Conservation (phyloP, 1,284 basidiomycete genomes). For the Mycena sp. region DNA sequence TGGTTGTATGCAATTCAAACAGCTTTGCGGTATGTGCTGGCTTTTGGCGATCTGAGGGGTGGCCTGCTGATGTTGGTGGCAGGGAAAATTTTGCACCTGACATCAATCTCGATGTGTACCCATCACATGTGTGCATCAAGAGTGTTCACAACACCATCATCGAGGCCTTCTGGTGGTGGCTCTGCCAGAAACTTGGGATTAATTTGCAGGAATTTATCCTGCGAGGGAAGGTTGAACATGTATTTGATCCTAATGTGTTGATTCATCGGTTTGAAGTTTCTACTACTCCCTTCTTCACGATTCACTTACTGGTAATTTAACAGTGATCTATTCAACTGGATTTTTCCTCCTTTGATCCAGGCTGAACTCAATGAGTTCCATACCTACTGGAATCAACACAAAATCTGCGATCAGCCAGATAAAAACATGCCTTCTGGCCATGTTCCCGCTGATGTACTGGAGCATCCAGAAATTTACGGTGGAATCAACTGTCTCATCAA, state of each 20-base stretch:
- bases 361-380: constrained; percentile 13
- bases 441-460: constrained; percentile 3
- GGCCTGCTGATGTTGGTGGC: too few species aligned
- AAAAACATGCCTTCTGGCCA: constrained; percentile 21
- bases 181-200: background rate
- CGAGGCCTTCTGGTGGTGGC: constrained; percentile 18
- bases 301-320: background rate
- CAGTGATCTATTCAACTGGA: constrained; percentile 21
- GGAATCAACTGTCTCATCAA: constrained; percentile 6
- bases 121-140: background rate
- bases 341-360: constrained; percentile 16
- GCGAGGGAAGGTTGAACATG: background rate
- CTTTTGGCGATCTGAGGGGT: background rate
- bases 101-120: constrained; percentile 15
- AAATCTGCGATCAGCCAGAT: background rate
- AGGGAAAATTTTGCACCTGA: constrained; percentile 10
- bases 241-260: constrained; percentile 10
- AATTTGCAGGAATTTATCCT: constrained; percentile 10
- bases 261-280: constrained; percentile 12
- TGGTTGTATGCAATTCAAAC: constrained; percentile 10
- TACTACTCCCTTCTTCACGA: background rate
- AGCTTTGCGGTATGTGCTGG: constrained; percentile 1
- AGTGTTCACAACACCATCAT: constrained; percentile 16
- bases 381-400: constrained; percentile 18
- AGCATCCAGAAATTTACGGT: constrained; percentile 6